phyloP scores from a whole-genome alignment of 1,139 yeast species.

The Meyerozyma sp. region DNA sequence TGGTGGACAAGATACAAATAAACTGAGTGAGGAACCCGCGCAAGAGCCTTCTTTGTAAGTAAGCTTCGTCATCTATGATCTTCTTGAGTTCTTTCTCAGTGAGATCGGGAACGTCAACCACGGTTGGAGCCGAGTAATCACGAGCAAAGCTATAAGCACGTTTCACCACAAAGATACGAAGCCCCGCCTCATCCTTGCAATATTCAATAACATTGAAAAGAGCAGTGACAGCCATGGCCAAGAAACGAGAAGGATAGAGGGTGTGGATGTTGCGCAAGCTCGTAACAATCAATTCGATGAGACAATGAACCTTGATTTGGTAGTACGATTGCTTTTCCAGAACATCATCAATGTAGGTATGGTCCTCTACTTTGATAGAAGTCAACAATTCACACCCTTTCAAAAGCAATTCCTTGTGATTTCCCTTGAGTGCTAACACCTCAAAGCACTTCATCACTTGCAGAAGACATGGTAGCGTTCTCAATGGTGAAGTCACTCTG shows the following conservation, averaged over 20 bases:
- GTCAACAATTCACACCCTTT: conserved; percentile 61
- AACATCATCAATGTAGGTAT: conserved; percentile 9
- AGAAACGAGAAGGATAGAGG: conserved; percentile 66
- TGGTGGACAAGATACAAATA: conserved; percentile 33
- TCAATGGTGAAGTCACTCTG: conserved; percentile 17
- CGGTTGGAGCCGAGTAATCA: conserved; percentile 51
- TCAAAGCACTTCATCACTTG: conserved; percentile 49
- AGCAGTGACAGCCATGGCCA: conserved; percentile 60
- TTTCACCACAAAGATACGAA: conserved; percentile 46
- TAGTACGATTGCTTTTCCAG: conserved; percentile 27
- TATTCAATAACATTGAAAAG: conserved; percentile 48
- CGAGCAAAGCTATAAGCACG: conserved; percentile 62
- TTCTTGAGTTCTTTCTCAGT: conserved; percentile 33
- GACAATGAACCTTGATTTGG: conserved; percentile 56
- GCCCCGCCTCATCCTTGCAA: conserved; percentile 16
- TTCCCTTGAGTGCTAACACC: conserved; percentile 59
- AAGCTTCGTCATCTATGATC: conserved; percentile 48
- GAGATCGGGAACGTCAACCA: conserved; percentile 29
- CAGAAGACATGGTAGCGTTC: conserved; percentile 30
- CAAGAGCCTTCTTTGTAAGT: conserved; percentile 42
- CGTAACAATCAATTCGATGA: conserved; percentile 55
- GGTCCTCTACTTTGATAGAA: conserved; percentile 15
- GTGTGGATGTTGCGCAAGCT: conserved; percentile 55
- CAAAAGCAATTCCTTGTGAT: conserved; percentile 72
- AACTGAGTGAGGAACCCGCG: conserved; percentile 40